Base-by-base conservation (phyloP, 1,284 basidiomycete species). In the Heterobasidion occidentale region DNA sequence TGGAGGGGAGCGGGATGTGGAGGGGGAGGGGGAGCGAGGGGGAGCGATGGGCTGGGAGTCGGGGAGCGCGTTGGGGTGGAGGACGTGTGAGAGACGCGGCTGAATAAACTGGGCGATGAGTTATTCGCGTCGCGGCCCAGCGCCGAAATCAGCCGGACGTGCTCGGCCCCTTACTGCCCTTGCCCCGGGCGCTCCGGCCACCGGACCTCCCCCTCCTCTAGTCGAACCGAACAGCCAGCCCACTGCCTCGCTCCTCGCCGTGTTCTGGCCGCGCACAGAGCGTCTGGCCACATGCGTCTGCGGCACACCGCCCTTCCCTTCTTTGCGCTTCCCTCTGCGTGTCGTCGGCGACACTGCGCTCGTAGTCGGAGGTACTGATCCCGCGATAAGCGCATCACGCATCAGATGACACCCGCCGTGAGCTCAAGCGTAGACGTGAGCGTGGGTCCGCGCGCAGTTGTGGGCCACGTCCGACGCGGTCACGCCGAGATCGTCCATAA, bases 91-190 rank as follows among this genome's bases (percentile, higher is more conserved):
- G 60, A 58, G 59, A 59, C 56, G 58, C 59, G 51, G 55, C 54
- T 56, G 52, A 50, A 48, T 42, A 50, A 50, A 57, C 33, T 46
- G 54, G 42, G 46, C 34, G 46, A 53, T 58, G 56, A 53, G 53
- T 61, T 58, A 58, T 59, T 61, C 60, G 60, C 60, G 60, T 61
- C 60, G 59, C 58, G 55, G 55, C 52, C 53, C 51, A 34, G 17
- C 42, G 27, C 38, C n/a, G 11, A 42, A n/a, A n/a, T 6, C 38
- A n/a, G 38, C 53, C 58, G 59, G 59, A 47, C 46, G 2, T 42
- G 27, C 4, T 42, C 11, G n/a, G 38, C 38, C 38, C 11, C 38
- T 42, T n/a, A 42, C 38, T 27, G 55, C 54, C 53, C 50, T 48
- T 58, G 54, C 58, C 54, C 58, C 59, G 54, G 50, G 48, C 34